A percentile compares a stretch with the other conserved stretches of the same genome.
phyloP scores from a whole-genome alignment of 768 basidiomycete species.

The Hygrocybe punicea region DNA sequence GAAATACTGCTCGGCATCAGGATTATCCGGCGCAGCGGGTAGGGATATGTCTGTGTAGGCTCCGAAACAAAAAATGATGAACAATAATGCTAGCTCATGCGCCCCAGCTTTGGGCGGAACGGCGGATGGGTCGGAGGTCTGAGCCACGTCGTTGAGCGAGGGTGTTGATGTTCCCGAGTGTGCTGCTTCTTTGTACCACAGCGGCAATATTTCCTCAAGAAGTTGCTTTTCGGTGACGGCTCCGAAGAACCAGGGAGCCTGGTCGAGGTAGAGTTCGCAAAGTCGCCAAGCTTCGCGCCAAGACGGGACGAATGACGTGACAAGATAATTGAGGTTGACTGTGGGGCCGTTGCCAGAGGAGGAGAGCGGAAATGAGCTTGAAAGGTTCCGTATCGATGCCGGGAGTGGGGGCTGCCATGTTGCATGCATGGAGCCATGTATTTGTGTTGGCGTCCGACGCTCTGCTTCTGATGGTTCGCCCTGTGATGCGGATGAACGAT shows the following conservation, averaged over 20 bases:
- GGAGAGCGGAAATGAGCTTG: conserved; percentile 47
- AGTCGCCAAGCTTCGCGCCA: conserved; percentile 58
- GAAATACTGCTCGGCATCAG: conserved; percentile 52
- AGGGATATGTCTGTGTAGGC: conserved; percentile 53
- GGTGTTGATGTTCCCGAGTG: conserved; percentile 14
- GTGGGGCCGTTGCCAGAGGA: conserved; percentile 32
- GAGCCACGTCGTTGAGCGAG: not conserved
- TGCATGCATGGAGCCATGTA: not conserved
- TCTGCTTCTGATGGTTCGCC: conserved; percentile 31
- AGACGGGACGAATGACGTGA: conserved; percentile 52
- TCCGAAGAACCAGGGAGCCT: conserved; percentile 78
- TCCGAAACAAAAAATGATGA: conserved; percentile 61
- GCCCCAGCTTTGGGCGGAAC: conserved; percentile 31
- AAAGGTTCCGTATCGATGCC: conserved; percentile 18
- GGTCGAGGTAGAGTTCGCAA: conserved; percentile 68
- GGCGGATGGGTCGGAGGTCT: not conserved
- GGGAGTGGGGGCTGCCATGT: conserved; percentile 9
- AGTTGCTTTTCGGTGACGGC: conserved; percentile 63
- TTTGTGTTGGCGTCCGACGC: not conserved
- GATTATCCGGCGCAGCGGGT: conserved; percentile 51
- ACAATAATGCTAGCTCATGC: conserved; percentile 62
- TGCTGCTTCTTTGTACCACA: conserved; percentile 58
- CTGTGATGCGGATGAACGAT: conserved; percentile 18
- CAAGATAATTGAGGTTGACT: conserved; percentile 45
- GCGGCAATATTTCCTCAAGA: conserved; percentile 60